phyloP scores from a whole-genome alignment of 495 filamentous ascomycete species.

The Penicillium waksmanii region DNA sequence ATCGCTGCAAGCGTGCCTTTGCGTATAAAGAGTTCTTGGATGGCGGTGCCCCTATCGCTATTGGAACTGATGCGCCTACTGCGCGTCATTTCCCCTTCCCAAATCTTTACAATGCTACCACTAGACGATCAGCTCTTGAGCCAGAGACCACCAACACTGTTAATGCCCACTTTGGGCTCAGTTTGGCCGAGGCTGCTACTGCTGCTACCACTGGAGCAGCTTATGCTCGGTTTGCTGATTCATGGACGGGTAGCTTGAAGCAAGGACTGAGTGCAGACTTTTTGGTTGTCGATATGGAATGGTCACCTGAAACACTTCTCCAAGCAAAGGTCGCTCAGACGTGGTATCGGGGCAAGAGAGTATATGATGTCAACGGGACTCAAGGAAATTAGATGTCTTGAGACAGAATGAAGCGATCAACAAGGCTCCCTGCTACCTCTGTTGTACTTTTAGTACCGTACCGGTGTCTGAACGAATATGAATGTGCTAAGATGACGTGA shows the following conservation, averaged over 20 bases:
- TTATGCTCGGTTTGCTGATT: slow-evolving; percentile 61
- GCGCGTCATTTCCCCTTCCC: slow-evolving; percentile 57
- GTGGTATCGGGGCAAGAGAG: slow-evolving; percentile 56
- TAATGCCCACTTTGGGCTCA: slow-evolving; percentile 57
- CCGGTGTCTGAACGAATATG: too few species aligned
- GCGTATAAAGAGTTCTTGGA: slow-evolving; percentile 64
- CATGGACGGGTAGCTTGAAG: slow-evolving; percentile 54
- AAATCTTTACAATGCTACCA: slow-evolving; percentile 63
- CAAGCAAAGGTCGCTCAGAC: slow-evolving; percentile 57
- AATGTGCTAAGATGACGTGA: too few species aligned
- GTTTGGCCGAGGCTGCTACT: slow-evolving; percentile 54
- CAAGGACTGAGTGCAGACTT: slow-evolving; percentile 59
- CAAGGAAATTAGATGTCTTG: not conserved
- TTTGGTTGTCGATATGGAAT: slow-evolving; percentile 60
- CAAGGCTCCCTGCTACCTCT: not conserved
- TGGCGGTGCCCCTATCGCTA: slow-evolving; percentile 56
- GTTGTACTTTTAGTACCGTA: too few species aligned
- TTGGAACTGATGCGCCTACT: slow-evolving; percentile 64
- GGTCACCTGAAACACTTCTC: slow-evolving; percentile 54
- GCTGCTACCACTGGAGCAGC: slow-evolving; percentile 61
- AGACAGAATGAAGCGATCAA: not conserved
- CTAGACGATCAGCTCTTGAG: slow-evolving; percentile 57
- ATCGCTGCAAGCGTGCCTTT: slow-evolving; percentile 60
- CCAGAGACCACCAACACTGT: slow-evolving; percentile 48
- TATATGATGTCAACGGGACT: slow-evolving; percentile 16